Evolutionary conservation across 257 asterid genomes (phyloP).

Genomic region (Solanum chiquidenum): DNA sequence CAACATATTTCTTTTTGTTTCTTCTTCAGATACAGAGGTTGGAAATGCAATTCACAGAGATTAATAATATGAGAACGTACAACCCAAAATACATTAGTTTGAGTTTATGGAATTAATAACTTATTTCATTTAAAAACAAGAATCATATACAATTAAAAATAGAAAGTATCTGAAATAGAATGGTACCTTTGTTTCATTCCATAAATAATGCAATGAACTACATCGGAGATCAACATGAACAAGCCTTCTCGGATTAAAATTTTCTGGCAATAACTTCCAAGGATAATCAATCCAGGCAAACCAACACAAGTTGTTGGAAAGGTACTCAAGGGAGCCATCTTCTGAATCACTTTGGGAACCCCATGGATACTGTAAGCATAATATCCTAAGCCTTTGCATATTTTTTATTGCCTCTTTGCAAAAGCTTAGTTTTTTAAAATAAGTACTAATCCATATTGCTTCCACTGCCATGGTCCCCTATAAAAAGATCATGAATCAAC

Average conservation of each 20-base stretch:
- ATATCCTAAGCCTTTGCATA: neutral
- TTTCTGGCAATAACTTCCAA: neutral
- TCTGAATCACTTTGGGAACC: too few species aligned
- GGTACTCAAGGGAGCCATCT: neutral
- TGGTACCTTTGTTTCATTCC: neutral
- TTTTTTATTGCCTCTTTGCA: neutral
- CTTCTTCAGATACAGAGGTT: too few species aligned
- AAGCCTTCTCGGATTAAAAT: neutral
- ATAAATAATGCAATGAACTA: neutral
- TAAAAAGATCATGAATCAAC: neutral
- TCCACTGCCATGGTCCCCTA: neutral
- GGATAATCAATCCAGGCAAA: rapidly evolving
- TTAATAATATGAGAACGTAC: too few species aligned
- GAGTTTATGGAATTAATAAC: too few species aligned
- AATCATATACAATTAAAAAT: too few species aligned
- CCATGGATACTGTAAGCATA: neutral
- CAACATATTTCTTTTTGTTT: too few species aligned
- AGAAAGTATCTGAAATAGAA: neutral
- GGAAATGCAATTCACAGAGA: too few species aligned
- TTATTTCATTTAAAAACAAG: too few species aligned
- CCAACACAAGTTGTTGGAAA: neutral
- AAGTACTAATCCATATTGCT: neutral
- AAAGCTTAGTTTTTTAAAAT: rapidly evolving
- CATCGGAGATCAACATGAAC: neutral
- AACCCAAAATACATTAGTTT: too few species aligned